A percentile compares a stretch with the other conserved stretches of the same genome.
phyloP scores from a whole-genome alignment of 441 rosid genomes.

The Gossypium schwendimanii region DNA sequence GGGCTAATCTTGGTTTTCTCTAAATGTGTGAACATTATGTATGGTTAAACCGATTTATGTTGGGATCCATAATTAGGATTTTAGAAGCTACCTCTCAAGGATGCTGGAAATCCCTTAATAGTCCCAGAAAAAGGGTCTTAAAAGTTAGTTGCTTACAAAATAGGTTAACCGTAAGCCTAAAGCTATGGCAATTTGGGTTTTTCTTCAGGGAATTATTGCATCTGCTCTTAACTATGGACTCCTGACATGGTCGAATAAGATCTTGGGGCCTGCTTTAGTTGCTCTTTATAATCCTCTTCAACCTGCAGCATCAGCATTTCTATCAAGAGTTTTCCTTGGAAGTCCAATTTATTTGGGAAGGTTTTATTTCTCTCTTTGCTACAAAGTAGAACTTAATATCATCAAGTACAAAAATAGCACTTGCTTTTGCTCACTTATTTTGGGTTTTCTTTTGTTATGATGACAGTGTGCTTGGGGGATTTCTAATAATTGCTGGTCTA shows the following conservation, averaged over 20 bases:
- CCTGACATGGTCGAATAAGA: conserved; percentile 93
- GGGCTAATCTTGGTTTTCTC: not conserved
- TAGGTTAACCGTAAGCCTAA: not conserved
- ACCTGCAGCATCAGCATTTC: conserved; percentile 80
- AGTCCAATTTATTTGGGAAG: conserved; percentile 93
- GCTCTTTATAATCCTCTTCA: conserved; percentile 96
- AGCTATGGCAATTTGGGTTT: not conserved
- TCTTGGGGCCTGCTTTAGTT: conserved; percentile 89
- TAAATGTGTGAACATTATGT: not conserved
- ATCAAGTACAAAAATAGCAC: not conserved
- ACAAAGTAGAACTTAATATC: conserved; percentile 2
- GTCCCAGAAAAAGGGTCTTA: not conserved
- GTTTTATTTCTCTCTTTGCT: conserved; percentile 27
- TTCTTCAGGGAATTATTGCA: conserved; percentile 64
- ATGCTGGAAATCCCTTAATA: not conserved
- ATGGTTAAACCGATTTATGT: not conserved
- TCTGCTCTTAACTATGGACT: conserved; percentile 88
- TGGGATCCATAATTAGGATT: not conserved
- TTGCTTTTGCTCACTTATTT: conserved; percentile 11
- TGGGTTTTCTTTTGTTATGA: conserved; percentile 8
- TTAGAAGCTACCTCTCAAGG: not conserved
- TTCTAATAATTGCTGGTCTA: conserved; percentile 73
- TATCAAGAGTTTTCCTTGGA: conserved; percentile 84
- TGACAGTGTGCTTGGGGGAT: conserved; percentile 75
- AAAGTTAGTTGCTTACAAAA: not conserved